phyloP scores from a whole-genome alignment of 768 basidiomycete genomes.

The Strobilomyces echinocephalus region DNA sequence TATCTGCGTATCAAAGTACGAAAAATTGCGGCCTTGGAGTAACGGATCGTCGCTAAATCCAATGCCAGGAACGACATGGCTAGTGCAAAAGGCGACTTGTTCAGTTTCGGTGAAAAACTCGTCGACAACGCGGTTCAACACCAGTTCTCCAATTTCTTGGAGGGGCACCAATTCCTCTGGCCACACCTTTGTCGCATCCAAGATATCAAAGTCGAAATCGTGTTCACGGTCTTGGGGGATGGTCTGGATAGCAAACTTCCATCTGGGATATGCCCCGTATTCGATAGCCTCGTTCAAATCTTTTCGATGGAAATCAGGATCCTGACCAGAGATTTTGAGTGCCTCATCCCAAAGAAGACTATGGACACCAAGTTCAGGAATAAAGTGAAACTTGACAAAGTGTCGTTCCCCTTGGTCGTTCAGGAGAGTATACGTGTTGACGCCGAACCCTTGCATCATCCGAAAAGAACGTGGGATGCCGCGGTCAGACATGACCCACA shows the following conservation, averaged over 20 bases:
- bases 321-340: slow-evolving; percentile 75
- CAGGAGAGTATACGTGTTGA: slow-evolving; percentile 78
- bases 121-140: slow-evolving; percentile 56
- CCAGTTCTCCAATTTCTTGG: slow-evolving; percentile 71
- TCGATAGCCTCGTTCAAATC: slow-evolving; percentile 82
- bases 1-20: slow-evolving; percentile 83
- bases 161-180: slow-evolving; percentile 79
- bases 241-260: slow-evolving; percentile 64
- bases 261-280: slow-evolving; percentile 65
- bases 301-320: slow-evolving; percentile 88
- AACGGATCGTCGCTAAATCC: slow-evolving; percentile 75
- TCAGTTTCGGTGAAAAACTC: slow-evolving; percentile 87
- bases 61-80: slow-evolving; percentile 54
- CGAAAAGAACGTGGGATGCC: slow-evolving; percentile 79
- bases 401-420: slow-evolving; percentile 61
- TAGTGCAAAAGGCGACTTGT: slow-evolving; percentile 85
- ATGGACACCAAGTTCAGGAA: slow-evolving; percentile 77
- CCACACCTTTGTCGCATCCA: slow-evolving; percentile 85
- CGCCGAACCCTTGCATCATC: slow-evolving; percentile 88
- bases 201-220: slow-evolving; percentile 81
- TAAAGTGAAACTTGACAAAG: slow-evolving; percentile 89
- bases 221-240: slow-evolving; percentile 70
- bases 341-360: slow-evolving; percentile 88
- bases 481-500: slow-evolving; percentile 86
- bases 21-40: slow-evolving; percentile 82